Percentiles rank a stretch among this genome's conserved stretches.
Evolutionary conservation across 2,329 filamentous ascomycete genomes (phyloP).

Genomic region (Xylaria digitata): DNA sequence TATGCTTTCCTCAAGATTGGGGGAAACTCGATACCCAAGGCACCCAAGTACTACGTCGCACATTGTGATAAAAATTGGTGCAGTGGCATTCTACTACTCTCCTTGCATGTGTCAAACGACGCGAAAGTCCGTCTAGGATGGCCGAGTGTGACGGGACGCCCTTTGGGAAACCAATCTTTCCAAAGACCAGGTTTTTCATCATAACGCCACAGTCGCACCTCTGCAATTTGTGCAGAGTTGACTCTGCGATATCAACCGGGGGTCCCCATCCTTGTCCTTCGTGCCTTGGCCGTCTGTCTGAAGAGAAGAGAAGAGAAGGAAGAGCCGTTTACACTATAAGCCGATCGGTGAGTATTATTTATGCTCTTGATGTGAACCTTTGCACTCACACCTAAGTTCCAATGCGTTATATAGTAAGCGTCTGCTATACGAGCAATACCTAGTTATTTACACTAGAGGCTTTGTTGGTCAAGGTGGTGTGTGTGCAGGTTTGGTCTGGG

Average conservation of each 20-base stretch:
- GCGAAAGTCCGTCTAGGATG: background rate
- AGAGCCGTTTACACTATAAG: background rate
- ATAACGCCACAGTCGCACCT: constrained; percentile 19
- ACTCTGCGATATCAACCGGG: constrained; percentile 10
- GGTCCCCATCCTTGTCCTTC: constrained; percentile 12
- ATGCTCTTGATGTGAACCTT: background rate
- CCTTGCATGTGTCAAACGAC: constrained; percentile 8
- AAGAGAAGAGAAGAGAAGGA: background rate
- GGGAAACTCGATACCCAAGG: background rate
- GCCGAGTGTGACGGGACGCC: background rate
- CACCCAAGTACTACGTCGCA: background rate
- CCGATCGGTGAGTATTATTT: background rate
- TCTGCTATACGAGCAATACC: constrained; percentile 1
- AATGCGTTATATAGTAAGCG: constrained; percentile 9
- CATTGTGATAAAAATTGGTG: background rate
- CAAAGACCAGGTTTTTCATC: background rate
- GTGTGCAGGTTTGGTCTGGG: constrained; percentile 18
- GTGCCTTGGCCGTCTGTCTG: background rate
- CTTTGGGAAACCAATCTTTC: background rate
- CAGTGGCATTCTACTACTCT: background rate
- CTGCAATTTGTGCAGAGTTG: background rate
- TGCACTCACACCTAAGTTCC: too few species aligned
- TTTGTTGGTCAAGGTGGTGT: background rate
- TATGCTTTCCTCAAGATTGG: background rate
- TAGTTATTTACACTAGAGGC: background rate